phyloP scores from a whole-genome alignment of 495 filamentous ascomycete species.

The Penicillium turbatum region DNA sequence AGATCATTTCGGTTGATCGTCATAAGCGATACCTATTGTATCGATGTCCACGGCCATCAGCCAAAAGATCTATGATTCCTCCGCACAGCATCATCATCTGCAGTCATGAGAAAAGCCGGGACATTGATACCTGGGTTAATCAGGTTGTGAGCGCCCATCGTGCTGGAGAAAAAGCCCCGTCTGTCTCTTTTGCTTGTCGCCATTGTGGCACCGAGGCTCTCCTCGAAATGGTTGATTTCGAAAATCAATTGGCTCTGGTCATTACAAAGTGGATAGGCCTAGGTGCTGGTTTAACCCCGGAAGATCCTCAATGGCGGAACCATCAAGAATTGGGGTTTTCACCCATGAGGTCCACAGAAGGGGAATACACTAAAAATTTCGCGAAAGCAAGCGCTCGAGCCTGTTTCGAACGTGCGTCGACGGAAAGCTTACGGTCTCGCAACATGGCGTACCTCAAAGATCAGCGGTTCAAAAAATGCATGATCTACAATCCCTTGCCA shows the following conservation, averaged over 20 bases:
- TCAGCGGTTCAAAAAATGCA: not conserved
- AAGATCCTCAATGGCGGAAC: not conserved
- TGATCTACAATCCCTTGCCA: not conserved
- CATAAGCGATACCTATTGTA: not conserved
- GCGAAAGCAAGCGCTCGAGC: not conserved
- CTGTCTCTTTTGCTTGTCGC: not conserved
- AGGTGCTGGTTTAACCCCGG: not conserved
- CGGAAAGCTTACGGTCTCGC: not conserved
- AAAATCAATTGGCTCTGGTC: not conserved
- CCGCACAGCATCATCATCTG: not conserved
- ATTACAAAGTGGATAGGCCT: not conserved
- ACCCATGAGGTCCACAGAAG: not conserved
- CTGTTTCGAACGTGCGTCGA: not conserved
- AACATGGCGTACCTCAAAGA: not conserved
- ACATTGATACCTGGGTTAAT: not conserved
- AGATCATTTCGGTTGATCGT: not conserved
- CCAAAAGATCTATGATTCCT: not conserved
- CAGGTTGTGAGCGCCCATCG: not conserved
- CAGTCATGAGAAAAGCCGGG: not conserved
- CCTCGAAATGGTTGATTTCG: not conserved
- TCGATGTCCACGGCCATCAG: not conserved
- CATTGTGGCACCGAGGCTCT: not conserved
- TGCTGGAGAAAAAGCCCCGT: not conserved
- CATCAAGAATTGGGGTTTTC: not conserved
- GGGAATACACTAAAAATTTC: not conserved